Percentiles rank a stretch among this genome's conserved stretches.
Evolutionary conservation across 345 rosid genomes (phyloP).

Genomic region (Garcia nutans): DNA sequence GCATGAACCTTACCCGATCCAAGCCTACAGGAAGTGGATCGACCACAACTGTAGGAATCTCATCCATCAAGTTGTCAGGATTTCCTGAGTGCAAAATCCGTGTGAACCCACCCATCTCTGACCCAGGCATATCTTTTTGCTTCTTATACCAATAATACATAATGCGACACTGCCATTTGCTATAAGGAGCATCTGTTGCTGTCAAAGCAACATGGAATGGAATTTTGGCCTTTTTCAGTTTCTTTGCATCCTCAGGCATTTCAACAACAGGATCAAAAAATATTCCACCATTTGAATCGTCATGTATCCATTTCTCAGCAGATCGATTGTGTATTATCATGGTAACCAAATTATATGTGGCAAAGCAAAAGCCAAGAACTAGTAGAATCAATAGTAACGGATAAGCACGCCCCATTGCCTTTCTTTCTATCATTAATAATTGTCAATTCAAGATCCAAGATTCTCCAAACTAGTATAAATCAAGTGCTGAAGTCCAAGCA

Average conservation of each 20-base stretch:
- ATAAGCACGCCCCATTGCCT: constrained; percentile 57
- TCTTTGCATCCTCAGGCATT: constrained; percentile 53
- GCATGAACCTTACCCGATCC: constrained; percentile 57
- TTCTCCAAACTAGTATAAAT: not conserved
- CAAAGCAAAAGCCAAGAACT: constrained; percentile 66
- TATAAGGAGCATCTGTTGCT: constrained; percentile 80
- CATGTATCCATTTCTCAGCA: constrained; percentile 10
- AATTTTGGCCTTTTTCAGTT: constrained; percentile 24
- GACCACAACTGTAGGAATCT: constrained; percentile 84
- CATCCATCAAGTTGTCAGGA: constrained; percentile 86
- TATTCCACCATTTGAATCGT: constrained; percentile 27
- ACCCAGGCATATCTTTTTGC: constrained; percentile 68
- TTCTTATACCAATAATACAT: constrained; percentile 95
- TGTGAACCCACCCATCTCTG: constrained; percentile 93
- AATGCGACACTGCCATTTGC: constrained; percentile 93
- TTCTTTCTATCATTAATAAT: constrained; percentile 30
- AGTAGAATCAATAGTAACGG: constrained; percentile 51
- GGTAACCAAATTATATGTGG: constrained; percentile 67
- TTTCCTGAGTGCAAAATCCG: constrained; percentile 88
- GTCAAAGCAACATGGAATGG: constrained; percentile 83
- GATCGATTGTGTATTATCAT: constrained; percentile 30
- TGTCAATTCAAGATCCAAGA: constrained; percentile 9
- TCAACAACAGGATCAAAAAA: constrained; percentile 63
- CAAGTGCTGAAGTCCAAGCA: not conserved
- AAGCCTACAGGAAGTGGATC: constrained; percentile 90